Evolutionary conservation across 2,329 filamentous ascomycete species (phyloP).

Genomic region (Graphium sp.): DNA sequence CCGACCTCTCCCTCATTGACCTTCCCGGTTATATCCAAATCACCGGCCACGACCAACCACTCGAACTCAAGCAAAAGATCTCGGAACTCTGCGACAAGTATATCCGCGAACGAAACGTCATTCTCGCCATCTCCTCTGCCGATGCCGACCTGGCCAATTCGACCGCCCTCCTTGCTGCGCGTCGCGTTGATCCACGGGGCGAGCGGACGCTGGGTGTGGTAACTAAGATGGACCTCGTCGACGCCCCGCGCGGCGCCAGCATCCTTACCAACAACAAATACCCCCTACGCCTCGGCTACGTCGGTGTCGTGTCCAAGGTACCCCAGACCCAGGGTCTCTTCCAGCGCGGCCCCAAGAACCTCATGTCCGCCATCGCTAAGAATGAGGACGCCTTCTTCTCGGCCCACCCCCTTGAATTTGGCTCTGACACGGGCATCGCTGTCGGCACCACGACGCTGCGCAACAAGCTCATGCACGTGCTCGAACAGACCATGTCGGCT

Average conservation of each 20-base stretch:
- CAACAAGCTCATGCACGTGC: conserved; percentile 91
- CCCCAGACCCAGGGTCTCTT: conserved; percentile 60
- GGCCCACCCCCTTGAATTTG: conserved; percentile 66
- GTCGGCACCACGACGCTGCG: conserved; percentile 77
- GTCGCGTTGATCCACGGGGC: conserved; percentile 81
- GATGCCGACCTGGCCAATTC: conserved; percentile 97
- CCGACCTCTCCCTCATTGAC: conserved; percentile 89
- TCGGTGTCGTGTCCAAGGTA: conserved; percentile 80
- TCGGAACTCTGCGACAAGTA: conserved; percentile 95
- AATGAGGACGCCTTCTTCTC: conserved; percentile 84
- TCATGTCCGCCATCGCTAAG: conserved; percentile 65
- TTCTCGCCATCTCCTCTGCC: conserved; percentile 90
- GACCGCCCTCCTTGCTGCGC: conserved; percentile 74
- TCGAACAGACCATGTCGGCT: conserved; percentile 93
- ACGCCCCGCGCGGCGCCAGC: conserved; percentile 57
- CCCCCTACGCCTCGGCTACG: conserved; percentile 84
- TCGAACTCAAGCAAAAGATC: conserved; percentile 89
- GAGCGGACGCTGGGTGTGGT: conserved; percentile 97
- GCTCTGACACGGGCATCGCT: conserved; percentile 50
- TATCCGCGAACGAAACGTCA: conserved; percentile 89
- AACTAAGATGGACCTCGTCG: conserved; percentile 97
- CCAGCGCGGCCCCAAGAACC: conserved; percentile 63
- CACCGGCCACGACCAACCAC: conserved; percentile 74
- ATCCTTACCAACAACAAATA: conserved; percentile 86
- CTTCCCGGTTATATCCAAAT: conserved; percentile 97